A percentile compares a stretch with the other conserved stretches of the same genome.
Evolutionary conservation across 495 filamentous ascomycete genomes (phyloP).

Genomic region (Bombardia bombarda): DNA sequence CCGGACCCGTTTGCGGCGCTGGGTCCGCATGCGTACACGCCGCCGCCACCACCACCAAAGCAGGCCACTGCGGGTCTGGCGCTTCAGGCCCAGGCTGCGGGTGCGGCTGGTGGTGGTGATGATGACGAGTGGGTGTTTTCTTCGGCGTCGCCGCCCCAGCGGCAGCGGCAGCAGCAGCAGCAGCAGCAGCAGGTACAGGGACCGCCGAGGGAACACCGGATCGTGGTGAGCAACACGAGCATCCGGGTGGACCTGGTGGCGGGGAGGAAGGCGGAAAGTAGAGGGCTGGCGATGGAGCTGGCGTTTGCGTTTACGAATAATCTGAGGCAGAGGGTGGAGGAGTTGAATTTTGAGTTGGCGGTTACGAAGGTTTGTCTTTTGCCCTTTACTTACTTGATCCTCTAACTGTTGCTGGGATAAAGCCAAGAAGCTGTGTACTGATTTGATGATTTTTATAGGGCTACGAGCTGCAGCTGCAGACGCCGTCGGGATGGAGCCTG

Average conservation of each 20-base stretch:
- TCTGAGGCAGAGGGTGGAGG: conserved; percentile 58
- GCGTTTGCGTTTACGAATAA: conserved; percentile 72
- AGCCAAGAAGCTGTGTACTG: too few species aligned
- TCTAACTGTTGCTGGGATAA: too few species aligned
- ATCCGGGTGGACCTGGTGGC: conserved; percentile 48
- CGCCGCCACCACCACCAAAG: conserved; percentile 24
- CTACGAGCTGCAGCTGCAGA: conserved; percentile 71
- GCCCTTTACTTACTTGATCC: too few species aligned
- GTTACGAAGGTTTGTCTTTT: conserved; percentile 72
- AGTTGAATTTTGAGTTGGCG: conserved; percentile 84
- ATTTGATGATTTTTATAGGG: conserved; percentile 46
- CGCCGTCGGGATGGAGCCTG: conserved; percentile 72
- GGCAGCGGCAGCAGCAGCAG: conserved; percentile 21
- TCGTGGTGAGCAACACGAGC: conserved; percentile 38
- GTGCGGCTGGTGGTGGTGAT: conserved; percentile 27
- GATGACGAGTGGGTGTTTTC: conserved; percentile 94
- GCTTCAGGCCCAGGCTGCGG: background rate
- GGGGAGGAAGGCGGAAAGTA: conserved; percentile 29
- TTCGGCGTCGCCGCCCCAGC: conserved; percentile 70
- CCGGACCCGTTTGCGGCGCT: conserved; percentile 68
- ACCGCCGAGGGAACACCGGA: conserved; percentile 40
- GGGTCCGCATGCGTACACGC: conserved; percentile 35
- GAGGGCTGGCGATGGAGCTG: conserved; percentile 53
- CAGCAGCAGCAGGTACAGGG: too few species aligned
- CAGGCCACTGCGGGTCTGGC: conserved; percentile 28